Evolutionary conservation across 192 early-diverging fungal species (phyloP).

Genomic region (Diversispora eburnea): DNA sequence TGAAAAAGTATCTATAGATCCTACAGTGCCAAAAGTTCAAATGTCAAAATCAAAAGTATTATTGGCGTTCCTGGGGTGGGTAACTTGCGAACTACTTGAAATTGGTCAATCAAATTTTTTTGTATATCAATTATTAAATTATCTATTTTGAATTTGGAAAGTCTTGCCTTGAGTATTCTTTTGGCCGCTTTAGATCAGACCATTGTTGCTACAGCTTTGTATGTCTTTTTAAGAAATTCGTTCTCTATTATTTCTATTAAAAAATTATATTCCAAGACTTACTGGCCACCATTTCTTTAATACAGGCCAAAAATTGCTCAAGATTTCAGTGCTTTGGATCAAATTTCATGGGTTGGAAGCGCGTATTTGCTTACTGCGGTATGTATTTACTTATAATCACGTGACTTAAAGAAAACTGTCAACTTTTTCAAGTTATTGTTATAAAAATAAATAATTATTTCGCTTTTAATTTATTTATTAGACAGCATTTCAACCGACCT

Average conservation of each 20-base stretch:
- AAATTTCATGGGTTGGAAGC: constrained; percentile 79
- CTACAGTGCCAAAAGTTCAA: too few species aligned
- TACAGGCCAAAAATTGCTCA: constrained; percentile 53
- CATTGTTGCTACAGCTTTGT: constrained; percentile 73
- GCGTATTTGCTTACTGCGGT: constrained; percentile 59
- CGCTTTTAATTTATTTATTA: not conserved
- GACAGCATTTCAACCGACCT: constrained; percentile 71
- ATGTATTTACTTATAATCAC: not conserved
- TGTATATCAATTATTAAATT: too few species aligned
- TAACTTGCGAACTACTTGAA: too few species aligned
- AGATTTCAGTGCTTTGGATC: constrained; percentile 61
- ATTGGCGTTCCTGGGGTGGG: too few species aligned
- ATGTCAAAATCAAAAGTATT: too few species aligned
- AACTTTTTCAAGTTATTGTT: not conserved
- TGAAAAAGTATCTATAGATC: too few species aligned
- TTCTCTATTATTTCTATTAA: too few species aligned
- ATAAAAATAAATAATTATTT: not conserved
- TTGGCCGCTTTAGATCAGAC: constrained; percentile 76
- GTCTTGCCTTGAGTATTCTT: constrained; percentile 63
- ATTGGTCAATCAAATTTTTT: too few species aligned
- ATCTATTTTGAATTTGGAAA: not conserved
- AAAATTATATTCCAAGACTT: too few species aligned
- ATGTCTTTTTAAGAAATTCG: too few species aligned
- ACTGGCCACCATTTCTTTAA: too few species aligned
- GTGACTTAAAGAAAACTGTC: not conserved